These are phyloP conservation scores for Lanmaoa rubissima DNA, from an alignment of 768 basidiomycete genomes.

Conservation along the genomic window DNA sequence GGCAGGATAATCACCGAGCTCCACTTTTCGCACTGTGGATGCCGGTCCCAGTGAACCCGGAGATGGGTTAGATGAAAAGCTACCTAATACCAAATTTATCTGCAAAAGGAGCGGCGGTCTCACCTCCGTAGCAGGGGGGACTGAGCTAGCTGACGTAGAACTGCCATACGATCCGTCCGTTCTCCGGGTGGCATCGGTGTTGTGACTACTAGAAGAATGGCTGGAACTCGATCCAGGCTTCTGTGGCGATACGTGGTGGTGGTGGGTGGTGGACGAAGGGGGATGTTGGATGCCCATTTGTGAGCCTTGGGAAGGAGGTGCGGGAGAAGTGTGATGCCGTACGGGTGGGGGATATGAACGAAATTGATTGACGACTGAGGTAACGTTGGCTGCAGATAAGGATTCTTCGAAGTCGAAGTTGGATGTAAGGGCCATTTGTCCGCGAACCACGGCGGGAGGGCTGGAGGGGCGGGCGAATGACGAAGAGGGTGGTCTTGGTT, in stretches of 20 bases:
- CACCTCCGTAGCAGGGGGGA: conserved; percentile 23
- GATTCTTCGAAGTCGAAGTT: conserved; percentile 31
- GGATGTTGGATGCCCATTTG: conserved; percentile 10
- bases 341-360: conserved; percentile 29
- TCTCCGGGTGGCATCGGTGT: conserved; percentile 29
- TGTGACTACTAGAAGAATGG: conserved; percentile 19
- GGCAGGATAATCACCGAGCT: conserved; percentile 24
- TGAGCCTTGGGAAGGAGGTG: conserved; percentile 11
- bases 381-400: conserved; percentile 29
- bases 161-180: conserved; percentile 19
- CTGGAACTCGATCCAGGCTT: conserved; percentile 29
- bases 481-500: neutral
- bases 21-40: conserved; percentile 9
- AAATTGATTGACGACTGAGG: conserved; percentile 33
- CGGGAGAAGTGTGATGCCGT: conserved; percentile 23
- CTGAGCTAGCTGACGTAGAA: conserved; percentile 29
- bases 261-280: conserved; percentile 1
- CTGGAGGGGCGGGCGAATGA: neutral
- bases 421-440: conserved; percentile 9
- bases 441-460: conserved; percentile 27
- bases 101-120: conserved; percentile 8
- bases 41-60: conserved; percentile 17
- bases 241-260: conserved; percentile 16
- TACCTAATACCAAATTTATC: conserved; percentile 3
- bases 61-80: conserved; percentile 13